Evolutionary conservation across 768 basidiomycete species (phyloP).

Genomic region (Lactarius pseudohatsudake): DNA sequence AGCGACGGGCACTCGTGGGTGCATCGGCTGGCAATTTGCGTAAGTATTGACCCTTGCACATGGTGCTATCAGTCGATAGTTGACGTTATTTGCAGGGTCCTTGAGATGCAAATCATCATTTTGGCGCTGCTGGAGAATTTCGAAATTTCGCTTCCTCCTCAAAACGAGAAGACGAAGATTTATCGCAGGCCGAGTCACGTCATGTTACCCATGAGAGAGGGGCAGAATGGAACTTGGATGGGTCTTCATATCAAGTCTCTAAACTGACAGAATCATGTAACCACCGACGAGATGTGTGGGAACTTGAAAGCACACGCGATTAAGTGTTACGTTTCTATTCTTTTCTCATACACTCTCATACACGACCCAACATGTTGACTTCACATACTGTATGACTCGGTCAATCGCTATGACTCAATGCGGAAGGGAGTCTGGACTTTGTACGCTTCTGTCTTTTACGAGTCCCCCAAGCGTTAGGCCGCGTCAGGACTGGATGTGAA

Average conservation of each 20-base stretch:
- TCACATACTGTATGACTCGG: too few species aligned
- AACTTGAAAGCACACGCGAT: too few species aligned
- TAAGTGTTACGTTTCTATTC: too few species aligned
- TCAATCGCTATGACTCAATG: too few species aligned
- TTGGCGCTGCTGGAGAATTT: not conserved
- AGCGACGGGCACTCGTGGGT: slow-evolving; percentile 5
- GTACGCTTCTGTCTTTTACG: too few species aligned
- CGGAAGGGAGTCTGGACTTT: too few species aligned
- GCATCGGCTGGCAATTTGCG: slow-evolving; percentile 13
- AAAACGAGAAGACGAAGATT: slow-evolving; percentile 1
- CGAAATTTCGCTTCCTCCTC: not conserved
- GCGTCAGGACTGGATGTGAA: too few species aligned
- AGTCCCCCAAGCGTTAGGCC: too few species aligned
- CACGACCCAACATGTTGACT: too few species aligned
- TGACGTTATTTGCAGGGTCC: not conserved
- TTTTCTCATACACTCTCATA: too few species aligned
- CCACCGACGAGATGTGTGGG: too few species aligned
- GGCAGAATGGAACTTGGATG: slow-evolving; percentile 5
- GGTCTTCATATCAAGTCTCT: slow-evolving; percentile 4
- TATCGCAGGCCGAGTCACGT: slow-evolving; percentile 8
- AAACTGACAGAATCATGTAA: not conserved
- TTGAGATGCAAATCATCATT: slow-evolving; percentile 14
- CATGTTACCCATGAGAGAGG: slow-evolving; percentile 12
- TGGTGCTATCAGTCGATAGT: not conserved
- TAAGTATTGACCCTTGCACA: not conserved